A percentile compares a stretch with the other conserved stretches of the same genome.
Conservation (phyloP, 108 stramenopile genomes). For the Stephanodiscus minutulus region DNA sequence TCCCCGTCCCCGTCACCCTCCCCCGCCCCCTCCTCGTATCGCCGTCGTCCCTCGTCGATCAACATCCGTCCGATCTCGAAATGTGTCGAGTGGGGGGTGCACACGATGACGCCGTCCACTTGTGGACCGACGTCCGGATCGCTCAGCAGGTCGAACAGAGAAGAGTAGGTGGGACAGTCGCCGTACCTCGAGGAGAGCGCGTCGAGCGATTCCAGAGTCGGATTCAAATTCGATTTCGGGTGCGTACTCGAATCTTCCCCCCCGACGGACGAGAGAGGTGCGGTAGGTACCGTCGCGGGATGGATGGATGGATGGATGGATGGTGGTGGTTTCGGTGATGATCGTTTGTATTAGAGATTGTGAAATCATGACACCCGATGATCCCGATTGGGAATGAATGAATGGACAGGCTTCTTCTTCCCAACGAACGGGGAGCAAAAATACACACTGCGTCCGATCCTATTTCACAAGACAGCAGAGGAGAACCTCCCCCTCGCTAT, state of each 20-base stretch:
- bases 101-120: slow-evolving; percentile 67
- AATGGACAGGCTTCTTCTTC: too few relatives aligned
- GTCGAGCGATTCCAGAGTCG: slow-evolving; percentile 52
- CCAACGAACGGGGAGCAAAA: too few relatives aligned
- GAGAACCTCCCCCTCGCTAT: too few relatives aligned
- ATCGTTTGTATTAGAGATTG: too few relatives aligned
- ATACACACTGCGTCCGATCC: too few relatives aligned
- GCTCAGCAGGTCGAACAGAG: slow-evolving; percentile 52
- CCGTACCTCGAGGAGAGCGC: slow-evolving; percentile 51
- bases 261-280: too few relatives aligned
- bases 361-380: too few relatives aligned
- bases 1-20: background rate
- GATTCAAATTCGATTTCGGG: slow-evolving; percentile 58
- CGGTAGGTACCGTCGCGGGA: too few relatives aligned
- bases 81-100: slow-evolving; percentile 75
- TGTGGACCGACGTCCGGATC: slow-evolving; percentile 23
- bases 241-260: slow-evolving; percentile 28
- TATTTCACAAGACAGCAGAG: too few relatives aligned
- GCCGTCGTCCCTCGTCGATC: slow-evolving; percentile 40
- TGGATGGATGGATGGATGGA: too few relatives aligned
- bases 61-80: slow-evolving; percentile 48
- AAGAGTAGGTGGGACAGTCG: slow-evolving; percentile 49
- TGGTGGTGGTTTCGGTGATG: background rate
- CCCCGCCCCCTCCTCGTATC: slow-evolving; percentile 20
- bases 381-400: too few relatives aligned